Evolutionary conservation across 306 rosid genomes (phyloP), one percentile per base, ranked within the genome.

Genomic region (Senna tora): DNA sequence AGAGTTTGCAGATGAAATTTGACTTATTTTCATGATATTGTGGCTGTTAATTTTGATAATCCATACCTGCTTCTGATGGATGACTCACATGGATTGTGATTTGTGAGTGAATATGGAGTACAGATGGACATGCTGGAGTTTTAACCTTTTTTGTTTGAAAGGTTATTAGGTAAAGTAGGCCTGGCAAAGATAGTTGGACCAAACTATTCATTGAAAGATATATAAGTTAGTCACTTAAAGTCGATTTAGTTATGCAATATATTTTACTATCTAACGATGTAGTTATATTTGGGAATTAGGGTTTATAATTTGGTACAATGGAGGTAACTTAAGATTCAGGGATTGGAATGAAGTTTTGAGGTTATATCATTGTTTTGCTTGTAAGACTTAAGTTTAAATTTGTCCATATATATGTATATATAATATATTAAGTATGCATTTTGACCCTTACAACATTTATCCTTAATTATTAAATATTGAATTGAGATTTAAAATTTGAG

Each of bases 101-200:
- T 46, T 4, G 43, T 7, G 46, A 58, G 10, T 75, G 32, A 62
- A 62, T 45, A 65, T 72, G 77, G 76, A 67, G 38, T 52, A 66
- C 56, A 65, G 52, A 56, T 42, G 51, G 71, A 12, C 54, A 17
- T 6, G 54, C 49, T 17, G 15, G 32, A 34, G 49, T 49, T 64
- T 74, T 39, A 22, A 34, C 22, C 13, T 53, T 75, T 67, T 59
- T 21, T 43, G 13, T 41, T 41, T 41, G 46, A 41, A 41, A 41
- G 46, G 2, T 41, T 7, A 41, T 41, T 41, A 1, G 46, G 46
- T 41, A 10, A 10, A 41, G 13, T 41, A 6, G 46, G 6, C 6
- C 13, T 6, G 13, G 13, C 13, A 41, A 41, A 41, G 46, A 41
- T 41, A 41, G 13, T 41, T 41, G 6, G n/a, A 43, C 49, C 49